These are phyloP conservation scores for Didymella pinodella DNA, from an alignment of 2,329 filamentous ascomycete genomes.

Conservation along the genomic window DNA sequence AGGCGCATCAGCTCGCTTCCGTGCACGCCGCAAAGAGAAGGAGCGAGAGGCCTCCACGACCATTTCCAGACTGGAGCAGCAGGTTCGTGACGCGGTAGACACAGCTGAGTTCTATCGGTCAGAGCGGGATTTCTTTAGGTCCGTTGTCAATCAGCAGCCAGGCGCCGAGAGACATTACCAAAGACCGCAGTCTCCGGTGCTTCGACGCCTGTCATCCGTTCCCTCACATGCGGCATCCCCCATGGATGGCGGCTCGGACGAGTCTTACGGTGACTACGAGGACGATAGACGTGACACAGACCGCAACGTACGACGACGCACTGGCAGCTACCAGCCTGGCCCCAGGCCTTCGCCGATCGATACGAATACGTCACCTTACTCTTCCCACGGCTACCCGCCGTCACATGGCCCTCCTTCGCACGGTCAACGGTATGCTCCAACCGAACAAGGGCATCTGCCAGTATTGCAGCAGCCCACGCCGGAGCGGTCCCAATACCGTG, in stretches of 20 bases:
- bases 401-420: conserved; percentile 2
- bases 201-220: conserved; percentile 43
- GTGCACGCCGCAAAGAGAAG: conserved; percentile 81
- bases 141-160: conserved; percentile 66
- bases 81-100: conserved; percentile 71
- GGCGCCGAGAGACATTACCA: conserved; percentile 58
- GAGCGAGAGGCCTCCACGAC: conserved; percentile 75
- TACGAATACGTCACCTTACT: conserved; percentile 28
- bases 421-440: conserved; percentile 17
- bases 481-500: conserved; percentile 27
- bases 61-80: conserved; percentile 73
- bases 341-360: conserved; percentile 36
- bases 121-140: conserved; percentile 72
- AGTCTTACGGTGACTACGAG: conserved; percentile 44
- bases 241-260: conserved; percentile 41
- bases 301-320: conserved; percentile 50
- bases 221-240: conserved; percentile 42
- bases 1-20: conserved; percentile 82
- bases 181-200: conserved; percentile 54
- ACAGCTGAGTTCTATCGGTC: conserved; percentile 77
- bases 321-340: conserved; percentile 47
- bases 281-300: conserved; percentile 42
- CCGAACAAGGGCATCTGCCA: conserved; percentile 23
- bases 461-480: conserved; percentile 7
- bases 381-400: conserved; percentile 28